Evolutionary conservation across 2,329 filamentous ascomycete genomes (phyloP).

Genomic region (Pestalotiopsis sp.): DNA sequence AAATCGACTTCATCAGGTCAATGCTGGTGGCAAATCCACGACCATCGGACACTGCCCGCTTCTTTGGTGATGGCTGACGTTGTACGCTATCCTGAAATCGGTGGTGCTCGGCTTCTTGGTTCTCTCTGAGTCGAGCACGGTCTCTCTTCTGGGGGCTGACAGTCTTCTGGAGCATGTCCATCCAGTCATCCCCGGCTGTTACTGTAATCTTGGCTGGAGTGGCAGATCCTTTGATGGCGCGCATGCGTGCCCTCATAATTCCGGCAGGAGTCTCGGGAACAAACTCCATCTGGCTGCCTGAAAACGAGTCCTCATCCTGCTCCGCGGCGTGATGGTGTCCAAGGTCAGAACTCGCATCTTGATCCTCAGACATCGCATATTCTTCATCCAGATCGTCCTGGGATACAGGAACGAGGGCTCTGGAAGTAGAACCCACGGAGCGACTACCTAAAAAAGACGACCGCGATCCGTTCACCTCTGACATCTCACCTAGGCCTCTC

Average conservation of each 20-base stretch:
- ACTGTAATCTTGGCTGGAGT: conserved; percentile 64
- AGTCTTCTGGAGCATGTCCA: conserved; percentile 89
- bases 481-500: conserved; percentile 48
- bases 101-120: conserved; percentile 64
- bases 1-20: conserved; percentile 94
- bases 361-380: conserved; percentile 74
- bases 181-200: conserved; percentile 81
- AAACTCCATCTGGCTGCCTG: conserved; percentile 48
- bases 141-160: conserved; percentile 94
- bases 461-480: conserved; percentile 43
- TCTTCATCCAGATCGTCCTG: conserved; percentile 73
- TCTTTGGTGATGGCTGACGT: conserved; percentile 34
- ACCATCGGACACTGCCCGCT: conserved; percentile 45
- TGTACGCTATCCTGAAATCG: conserved; percentile 37
- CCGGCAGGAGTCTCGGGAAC: conserved; percentile 60
- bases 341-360: conserved; percentile 78
- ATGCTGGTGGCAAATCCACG: conserved; percentile 84
- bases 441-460: conserved; percentile 93
- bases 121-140: conserved; percentile 68
- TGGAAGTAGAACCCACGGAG: conserved; percentile 80
- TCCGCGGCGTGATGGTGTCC: conserved; percentile 77
- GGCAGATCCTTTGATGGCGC: conserved; percentile 62
- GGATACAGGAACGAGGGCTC: conserved; percentile 60
- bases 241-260: conserved; percentile 65
- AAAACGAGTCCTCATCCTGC: conserved; percentile 63